These are phyloP conservation scores for Aspergillus amoenus DNA, from an alignment of 2,329 filamentous ascomycete species.

Conservation along the genomic window DNA sequence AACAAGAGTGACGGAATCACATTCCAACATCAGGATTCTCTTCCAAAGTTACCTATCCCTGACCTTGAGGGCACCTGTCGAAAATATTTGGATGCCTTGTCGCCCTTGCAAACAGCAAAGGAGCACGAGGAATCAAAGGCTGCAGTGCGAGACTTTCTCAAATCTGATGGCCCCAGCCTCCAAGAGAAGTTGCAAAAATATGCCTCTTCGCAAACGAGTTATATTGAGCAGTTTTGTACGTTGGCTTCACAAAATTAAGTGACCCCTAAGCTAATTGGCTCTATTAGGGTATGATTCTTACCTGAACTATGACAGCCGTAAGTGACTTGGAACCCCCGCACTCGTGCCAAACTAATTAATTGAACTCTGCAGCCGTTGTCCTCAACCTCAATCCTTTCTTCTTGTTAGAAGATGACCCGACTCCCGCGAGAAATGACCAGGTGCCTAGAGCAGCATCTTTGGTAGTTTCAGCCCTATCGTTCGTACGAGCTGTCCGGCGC, in stretches of 20 bases:
- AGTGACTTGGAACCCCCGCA: constrained; percentile 19
- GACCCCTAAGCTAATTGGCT: constrained; percentile 7
- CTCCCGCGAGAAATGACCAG: constrained; percentile 92
- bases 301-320: constrained; percentile 89
- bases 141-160: constrained; percentile 80
- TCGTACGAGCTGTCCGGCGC: constrained; percentile 86
- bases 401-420: constrained; percentile 93
- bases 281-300: constrained; percentile 93
- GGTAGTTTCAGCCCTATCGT: constrained; percentile 84
- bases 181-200: constrained; percentile 90
- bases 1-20: constrained; percentile 71
- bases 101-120: constrained; percentile 74
- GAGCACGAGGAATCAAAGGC: constrained; percentile 81
- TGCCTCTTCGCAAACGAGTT: constrained; percentile 86
- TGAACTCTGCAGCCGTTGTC: constrained; percentile 64
- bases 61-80: constrained; percentile 75
- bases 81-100: constrained; percentile 76
- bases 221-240: constrained; percentile 98
- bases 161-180: constrained; percentile 74
- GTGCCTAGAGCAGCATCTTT: constrained; percentile 91
- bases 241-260: constrained; percentile 18
- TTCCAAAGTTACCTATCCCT: constrained; percentile 91
- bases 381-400: constrained; percentile 98
- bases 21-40: constrained; percentile 81
- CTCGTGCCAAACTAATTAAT: constrained; percentile 8